These are phyloP conservation scores for Helichrysum umbraculigerum DNA, from an alignment of 129 eudicot species.

Conservation along the genomic window DNA sequence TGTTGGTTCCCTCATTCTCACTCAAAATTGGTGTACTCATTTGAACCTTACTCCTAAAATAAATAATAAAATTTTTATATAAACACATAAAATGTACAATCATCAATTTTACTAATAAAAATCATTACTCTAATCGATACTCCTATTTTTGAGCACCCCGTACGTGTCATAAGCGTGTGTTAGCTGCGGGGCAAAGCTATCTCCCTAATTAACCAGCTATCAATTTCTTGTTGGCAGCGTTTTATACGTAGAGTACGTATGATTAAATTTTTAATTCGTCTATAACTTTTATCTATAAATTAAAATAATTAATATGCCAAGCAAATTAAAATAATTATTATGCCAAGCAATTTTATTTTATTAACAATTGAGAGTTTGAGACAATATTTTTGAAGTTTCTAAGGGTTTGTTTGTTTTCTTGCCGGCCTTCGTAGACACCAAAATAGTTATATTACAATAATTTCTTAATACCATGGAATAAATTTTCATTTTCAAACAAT, in stretches of 20 bases:
- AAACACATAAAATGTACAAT: background rate
- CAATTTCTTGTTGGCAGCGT: background rate
- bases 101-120: background rate
- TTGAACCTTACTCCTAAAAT: too few species aligned
- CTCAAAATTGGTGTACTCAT: too few species aligned
- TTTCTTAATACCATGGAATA: background rate
- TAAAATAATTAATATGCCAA: too few species aligned
- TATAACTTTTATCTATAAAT: background rate
- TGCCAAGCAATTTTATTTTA: too few species aligned
- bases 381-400: background rate
- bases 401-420: background rate
- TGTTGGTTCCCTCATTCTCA: too few species aligned
- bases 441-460: background rate
- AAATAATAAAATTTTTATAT: too few species aligned
- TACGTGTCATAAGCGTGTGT: background rate
- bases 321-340: too few species aligned
- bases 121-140: background rate
- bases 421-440: slow-evolving; percentile 19
- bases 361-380: too few species aligned
- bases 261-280: background rate
- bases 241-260: background rate
- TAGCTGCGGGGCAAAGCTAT: background rate
- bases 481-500: background rate
- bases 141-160: background rate
- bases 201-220: background rate